Conservation (phyloP, 768 basidiomycete genomes). For the Kondoa malvinella region DNA sequence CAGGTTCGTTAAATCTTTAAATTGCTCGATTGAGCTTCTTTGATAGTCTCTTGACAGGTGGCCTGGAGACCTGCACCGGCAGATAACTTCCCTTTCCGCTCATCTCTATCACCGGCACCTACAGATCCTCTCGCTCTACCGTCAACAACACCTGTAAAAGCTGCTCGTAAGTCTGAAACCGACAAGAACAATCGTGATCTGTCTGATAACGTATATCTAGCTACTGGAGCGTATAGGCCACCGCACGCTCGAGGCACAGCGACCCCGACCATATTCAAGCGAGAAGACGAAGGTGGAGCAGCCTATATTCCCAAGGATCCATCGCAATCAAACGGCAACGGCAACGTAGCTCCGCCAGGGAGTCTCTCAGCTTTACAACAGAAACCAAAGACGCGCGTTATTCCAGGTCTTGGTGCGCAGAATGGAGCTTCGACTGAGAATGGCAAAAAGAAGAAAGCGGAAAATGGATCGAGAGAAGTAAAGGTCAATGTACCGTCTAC, state of each 20-base stretch:
- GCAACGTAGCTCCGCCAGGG: conserved; percentile 17
- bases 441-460: conserved; percentile 23
- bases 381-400: conserved; percentile 39
- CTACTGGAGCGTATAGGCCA: conserved; percentile 66
- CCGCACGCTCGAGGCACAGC: conserved; percentile 79
- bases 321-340: conserved; percentile 32
- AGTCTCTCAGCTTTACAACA: conserved; percentile 29
- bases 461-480: conserved; percentile 20
- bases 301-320: conserved; percentile 32
- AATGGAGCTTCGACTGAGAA: conserved; percentile 10
- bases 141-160: conserved; percentile 38
- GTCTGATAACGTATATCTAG: conserved; percentile 29
- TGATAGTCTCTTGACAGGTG: conserved; percentile 30
- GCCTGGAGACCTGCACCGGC: conserved; percentile 61
- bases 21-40: neutral
- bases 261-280: conserved; percentile 73
- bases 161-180: conserved; percentile 33
- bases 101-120: conserved; percentile 47
- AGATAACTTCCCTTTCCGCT: conserved; percentile 52
- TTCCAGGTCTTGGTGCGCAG: conserved; percentile 48
- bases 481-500: conserved; percentile 21
- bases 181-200: no score
- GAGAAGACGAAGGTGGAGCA: conserved; percentile 72
- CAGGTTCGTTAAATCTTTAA: conserved; percentile 37
- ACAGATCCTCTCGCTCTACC: conserved; percentile 40